phyloP scores from a whole-genome alignment of 352 stramenopile genomes.

The Globisporangium middletonii region DNA sequence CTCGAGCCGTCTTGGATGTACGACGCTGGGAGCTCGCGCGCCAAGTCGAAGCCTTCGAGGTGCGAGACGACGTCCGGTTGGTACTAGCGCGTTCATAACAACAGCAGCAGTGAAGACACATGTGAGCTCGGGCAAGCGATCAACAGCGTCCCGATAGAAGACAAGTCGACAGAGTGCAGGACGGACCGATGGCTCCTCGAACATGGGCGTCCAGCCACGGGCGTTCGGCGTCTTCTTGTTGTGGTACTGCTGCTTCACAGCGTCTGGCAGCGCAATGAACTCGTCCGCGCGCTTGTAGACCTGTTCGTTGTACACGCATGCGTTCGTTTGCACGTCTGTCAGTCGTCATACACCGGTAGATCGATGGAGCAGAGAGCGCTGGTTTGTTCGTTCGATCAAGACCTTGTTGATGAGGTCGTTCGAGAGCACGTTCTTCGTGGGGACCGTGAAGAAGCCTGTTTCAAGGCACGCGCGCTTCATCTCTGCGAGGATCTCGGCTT shows the following conservation, averaged over 20 bases:
- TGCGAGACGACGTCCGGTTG: conserved; percentile 71
- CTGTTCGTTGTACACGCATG: conserved; percentile 3
- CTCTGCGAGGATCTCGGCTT: conserved; percentile 37
- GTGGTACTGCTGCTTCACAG: conserved; percentile 70
- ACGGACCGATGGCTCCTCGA: conserved; percentile 73
- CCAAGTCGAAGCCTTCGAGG: conserved; percentile 73
- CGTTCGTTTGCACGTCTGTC: not conserved
- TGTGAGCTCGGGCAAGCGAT: not conserved
- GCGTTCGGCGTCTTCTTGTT: conserved; percentile 70
- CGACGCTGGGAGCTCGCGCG: conserved; percentile 40
- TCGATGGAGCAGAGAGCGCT: not conserved
- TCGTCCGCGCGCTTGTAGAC: conserved; percentile 64
- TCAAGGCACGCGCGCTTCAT: conserved; percentile 56
- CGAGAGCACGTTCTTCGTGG: conserved; percentile 49
- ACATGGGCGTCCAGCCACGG: conserved; percentile 76
- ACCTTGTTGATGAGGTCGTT: conserved; percentile 46
- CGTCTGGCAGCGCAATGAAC: conserved; percentile 55
- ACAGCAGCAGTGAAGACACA: not conserved
- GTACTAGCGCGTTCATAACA: conserved; percentile 27
- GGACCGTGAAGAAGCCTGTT: conserved; percentile 77
- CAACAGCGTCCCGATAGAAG: not conserved
- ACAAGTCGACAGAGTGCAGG: not conserved
- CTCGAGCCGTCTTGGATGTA: conserved; percentile 61
- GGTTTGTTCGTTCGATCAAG: not conserved
- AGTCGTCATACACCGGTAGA: not conserved